Evolutionary conservation across 345 rosid species (phyloP).

Genomic region (Gossypium ekmanianum): DNA sequence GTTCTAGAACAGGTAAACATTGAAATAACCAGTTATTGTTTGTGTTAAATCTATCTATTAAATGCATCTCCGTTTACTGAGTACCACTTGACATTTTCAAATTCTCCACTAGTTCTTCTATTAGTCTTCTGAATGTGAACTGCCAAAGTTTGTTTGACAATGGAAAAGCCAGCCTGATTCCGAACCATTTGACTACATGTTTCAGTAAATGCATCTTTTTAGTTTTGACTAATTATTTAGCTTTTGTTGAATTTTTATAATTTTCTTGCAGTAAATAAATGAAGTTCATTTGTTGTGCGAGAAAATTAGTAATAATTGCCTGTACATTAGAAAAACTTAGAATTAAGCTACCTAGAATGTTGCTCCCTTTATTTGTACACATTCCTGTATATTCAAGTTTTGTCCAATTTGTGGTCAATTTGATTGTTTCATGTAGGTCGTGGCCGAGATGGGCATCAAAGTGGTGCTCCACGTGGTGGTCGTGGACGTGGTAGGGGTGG

Average conservation of each 20-base stretch:
- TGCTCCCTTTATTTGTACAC: background rate
- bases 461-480: slow-evolving; percentile 75
- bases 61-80: background rate
- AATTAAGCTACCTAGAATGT: background rate
- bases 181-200: background rate
- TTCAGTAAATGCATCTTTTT: background rate
- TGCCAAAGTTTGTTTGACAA: background rate
- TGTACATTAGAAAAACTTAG: background rate
- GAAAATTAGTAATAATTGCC: background rate
- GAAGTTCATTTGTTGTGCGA: background rate
- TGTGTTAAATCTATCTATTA: background rate
- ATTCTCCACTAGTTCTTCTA: background rate
- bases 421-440: slow-evolving; percentile 41
- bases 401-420: background rate
- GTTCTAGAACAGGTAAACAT: slow-evolving; percentile 54
- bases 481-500: slow-evolving; percentile 62
- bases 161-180: background rate
- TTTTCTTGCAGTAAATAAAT: background rate
- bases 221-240: background rate
- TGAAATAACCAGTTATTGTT: background rate
- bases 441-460: slow-evolving; percentile 66
- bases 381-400: background rate
- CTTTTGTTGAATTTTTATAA: background rate
- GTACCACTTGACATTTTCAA: background rate
- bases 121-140: background rate